Evolutionary conservation across 1,284 basidiomycete genomes (phyloP).

Genomic region (Cryptococcus hybrid): DNA sequence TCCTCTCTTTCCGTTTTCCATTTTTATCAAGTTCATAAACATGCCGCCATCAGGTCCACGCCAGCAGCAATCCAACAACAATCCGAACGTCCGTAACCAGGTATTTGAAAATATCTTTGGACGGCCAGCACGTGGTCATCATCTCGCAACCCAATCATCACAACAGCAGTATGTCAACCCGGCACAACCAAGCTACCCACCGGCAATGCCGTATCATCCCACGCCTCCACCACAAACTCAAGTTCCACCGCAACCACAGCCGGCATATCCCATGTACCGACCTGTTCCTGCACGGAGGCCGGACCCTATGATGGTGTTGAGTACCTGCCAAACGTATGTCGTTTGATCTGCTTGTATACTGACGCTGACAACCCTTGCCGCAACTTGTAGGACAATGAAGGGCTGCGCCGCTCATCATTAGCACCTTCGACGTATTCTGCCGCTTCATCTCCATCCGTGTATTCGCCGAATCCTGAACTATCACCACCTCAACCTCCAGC

Average conservation of each 20-base stretch:
- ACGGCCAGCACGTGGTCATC: constrained; percentile 45
- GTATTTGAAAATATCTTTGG: constrained; percentile 52
- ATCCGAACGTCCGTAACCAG: constrained; percentile 37
- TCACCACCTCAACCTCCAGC: constrained; percentile 13
- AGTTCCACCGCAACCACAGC: neutral
- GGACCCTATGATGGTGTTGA: constrained; percentile 2
- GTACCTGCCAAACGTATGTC: neutral
- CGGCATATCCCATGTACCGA: constrained; percentile 5
- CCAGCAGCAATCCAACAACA: constrained; percentile 10
- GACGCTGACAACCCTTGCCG: no score
- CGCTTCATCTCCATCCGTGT: constrained; percentile 25
- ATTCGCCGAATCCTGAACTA: constrained; percentile 28
- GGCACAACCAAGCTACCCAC: constrained; percentile 30
- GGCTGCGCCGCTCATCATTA: constrained; percentile 9
- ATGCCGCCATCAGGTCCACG: constrained; percentile 36
- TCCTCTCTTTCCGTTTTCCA: neutral
- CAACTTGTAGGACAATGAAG: no score
- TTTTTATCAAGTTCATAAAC: neutral
- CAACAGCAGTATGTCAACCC: constrained; percentile 21
- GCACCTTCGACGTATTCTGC: constrained; percentile 33
- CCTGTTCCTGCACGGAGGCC: constrained; percentile 1
- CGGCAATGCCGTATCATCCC: constrained; percentile 4
- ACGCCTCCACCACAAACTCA: constrained; percentile 1
- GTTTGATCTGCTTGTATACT: no score
- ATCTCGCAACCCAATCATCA: constrained; percentile 12